Percentiles rank a stretch among this genome's conserved stretches.
phyloP scores from a whole-genome alignment of 2,329 filamentous ascomycete genomes.

The Apiospora malaysiana region DNA sequence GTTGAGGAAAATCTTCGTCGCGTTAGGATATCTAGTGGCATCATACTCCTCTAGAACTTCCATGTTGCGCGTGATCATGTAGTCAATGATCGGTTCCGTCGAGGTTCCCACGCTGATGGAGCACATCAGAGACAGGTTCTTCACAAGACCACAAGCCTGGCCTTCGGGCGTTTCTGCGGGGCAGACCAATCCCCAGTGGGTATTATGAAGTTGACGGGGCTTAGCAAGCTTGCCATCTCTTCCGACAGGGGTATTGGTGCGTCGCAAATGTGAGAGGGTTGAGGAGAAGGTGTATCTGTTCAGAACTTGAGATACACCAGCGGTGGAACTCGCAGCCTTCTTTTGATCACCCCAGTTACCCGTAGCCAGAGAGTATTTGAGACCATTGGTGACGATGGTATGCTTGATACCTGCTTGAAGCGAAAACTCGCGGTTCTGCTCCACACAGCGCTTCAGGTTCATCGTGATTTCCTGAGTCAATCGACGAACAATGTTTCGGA shows the following conservation, averaged over 20 bases:
- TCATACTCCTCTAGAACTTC: slow-evolving; percentile 96
- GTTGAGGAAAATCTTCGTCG: slow-evolving; percentile 98
- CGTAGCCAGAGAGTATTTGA: slow-evolving; percentile 96
- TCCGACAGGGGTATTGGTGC: slow-evolving; percentile 97
- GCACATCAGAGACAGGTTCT: slow-evolving; percentile 97
- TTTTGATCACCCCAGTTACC: slow-evolving; percentile 99
- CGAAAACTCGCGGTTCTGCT: slow-evolving; percentile 88
- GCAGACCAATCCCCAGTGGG: slow-evolving; percentile 97
- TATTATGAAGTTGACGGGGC: slow-evolving; percentile 96
- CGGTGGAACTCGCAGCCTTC: slow-evolving; percentile 93
- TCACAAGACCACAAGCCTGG: slow-evolving; percentile 96
- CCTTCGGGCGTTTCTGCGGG: slow-evolving; percentile 98
- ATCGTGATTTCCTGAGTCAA: slow-evolving; percentile 90
- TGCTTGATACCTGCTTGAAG: slow-evolving; percentile 90
- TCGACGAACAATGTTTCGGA: slow-evolving; percentile 88
- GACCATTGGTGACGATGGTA: slow-evolving; percentile 86
- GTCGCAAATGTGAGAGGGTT: slow-evolving; percentile 92
- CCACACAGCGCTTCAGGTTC: slow-evolving; percentile 91
- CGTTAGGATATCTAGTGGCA: slow-evolving; percentile 81
- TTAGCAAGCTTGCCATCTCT: slow-evolving; percentile 98
- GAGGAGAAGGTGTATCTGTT: slow-evolving; percentile 98
- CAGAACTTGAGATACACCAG: slow-evolving; percentile 96
- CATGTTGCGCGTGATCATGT: slow-evolving; percentile 96
- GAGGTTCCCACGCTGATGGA: slow-evolving; percentile 96
- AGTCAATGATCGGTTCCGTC: slow-evolving; percentile 87